phyloP scores from a whole-genome alignment of 2,329 filamentous ascomycete genomes.

The Ceratocystis cacaofunesta region DNA sequence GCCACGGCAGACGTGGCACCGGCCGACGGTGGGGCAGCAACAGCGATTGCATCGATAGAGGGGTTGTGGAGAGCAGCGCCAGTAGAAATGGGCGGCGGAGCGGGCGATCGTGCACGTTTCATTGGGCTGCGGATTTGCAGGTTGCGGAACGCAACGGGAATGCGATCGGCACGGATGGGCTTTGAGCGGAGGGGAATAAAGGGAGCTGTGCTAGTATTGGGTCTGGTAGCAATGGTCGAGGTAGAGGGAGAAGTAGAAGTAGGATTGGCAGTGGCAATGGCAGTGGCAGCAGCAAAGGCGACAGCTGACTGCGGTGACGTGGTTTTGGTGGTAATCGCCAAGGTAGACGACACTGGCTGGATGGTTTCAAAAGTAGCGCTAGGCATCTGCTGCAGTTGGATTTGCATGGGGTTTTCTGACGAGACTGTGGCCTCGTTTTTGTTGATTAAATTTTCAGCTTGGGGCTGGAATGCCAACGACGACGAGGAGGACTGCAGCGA shows the following conservation, averaged over 20 bases:
- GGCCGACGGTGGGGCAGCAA: slow-evolving; percentile 16
- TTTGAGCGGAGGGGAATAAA: slow-evolving; percentile 13
- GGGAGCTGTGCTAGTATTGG: background rate
- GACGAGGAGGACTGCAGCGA: background rate
- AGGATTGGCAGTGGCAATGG: background rate
- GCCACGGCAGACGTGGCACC: slow-evolving; percentile 6
- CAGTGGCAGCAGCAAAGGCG: background rate
- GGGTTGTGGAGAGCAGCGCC: slow-evolving; percentile 19
- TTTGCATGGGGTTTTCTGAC: background rate
- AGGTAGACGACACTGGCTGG: background rate
- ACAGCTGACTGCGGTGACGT: slow-evolving; percentile 1
- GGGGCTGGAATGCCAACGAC: background rate
- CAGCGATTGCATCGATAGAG: slow-evolving; percentile 17
- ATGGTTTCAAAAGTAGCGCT: slow-evolving; percentile 5
- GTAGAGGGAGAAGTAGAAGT: background rate
- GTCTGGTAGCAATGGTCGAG: background rate
- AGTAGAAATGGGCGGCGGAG: slow-evolving; percentile 21
- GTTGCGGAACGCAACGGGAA: slow-evolving; percentile 29
- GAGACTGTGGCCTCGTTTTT: background rate
- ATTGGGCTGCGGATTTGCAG: slow-evolving; percentile 32
- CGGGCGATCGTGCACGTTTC: slow-evolving; percentile 34
- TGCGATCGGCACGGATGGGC: slow-evolving; percentile 16
- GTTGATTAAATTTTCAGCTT: background rate
- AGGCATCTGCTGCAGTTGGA: slow-evolving; percentile 1
- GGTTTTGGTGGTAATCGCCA: slow-evolving; percentile 1